These are phyloP conservation scores for Nepenthes mirabilis DNA, from an alignment of 148 eudicot species.

Conservation along the genomic window DNA sequence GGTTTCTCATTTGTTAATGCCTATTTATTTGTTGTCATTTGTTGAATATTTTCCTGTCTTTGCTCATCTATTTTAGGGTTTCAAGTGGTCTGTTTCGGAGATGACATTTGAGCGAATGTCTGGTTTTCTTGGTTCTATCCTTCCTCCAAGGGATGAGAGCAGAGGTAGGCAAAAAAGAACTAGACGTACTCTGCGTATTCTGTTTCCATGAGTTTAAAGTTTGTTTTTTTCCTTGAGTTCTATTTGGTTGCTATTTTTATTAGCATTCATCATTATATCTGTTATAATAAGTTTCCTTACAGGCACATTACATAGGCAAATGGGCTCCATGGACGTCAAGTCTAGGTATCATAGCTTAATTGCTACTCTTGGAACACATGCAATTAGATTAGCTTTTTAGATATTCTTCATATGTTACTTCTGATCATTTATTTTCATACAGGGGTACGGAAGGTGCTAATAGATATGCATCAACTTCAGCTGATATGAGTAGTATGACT, in stretches of 20 bases:
- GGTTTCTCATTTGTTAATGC: neutral
- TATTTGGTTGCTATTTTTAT: neutral
- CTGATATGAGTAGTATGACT: conserved; percentile 49
- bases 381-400: neutral
- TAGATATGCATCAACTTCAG: conserved; percentile 51
- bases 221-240: neutral
- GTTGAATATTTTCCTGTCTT: neutral
- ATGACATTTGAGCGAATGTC: conserved; percentile 59
- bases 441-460: conserved; percentile 44
- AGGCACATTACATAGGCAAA: conserved; percentile 42
- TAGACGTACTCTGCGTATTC: too few species aligned
- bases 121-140: conserved; percentile 47
- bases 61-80: conserved; percentile 21
- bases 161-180: conserved; percentile 22
- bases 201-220: too few species aligned
- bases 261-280: neutral
- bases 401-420: neutral
- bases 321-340: conserved; percentile 31
- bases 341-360: conserved; percentile 32
- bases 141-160: conserved; percentile 33
- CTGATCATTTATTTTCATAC: conserved; percentile 9
- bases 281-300: conserved; percentile 13
- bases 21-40: neutral
- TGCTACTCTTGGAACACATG: neutral
- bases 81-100: conserved; percentile 65